phyloP scores from a whole-genome alignment of 1,284 basidiomycete species.

The Irpex rosettiformis region DNA sequence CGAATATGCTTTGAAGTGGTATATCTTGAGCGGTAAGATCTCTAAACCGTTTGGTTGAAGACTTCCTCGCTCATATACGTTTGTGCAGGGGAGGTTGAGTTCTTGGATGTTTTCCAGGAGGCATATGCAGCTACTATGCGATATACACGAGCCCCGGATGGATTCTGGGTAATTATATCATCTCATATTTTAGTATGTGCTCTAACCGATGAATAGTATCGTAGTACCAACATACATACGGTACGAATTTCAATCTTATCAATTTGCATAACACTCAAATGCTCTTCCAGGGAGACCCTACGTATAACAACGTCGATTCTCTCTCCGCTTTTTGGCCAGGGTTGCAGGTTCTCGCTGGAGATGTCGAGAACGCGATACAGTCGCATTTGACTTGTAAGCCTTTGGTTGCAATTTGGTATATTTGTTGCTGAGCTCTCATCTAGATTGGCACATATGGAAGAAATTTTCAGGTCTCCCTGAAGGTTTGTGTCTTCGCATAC shows the following conservation, averaged over 20 bases:
- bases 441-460: slow-evolving; percentile 90
- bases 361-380: slow-evolving; percentile 85
- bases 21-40: slow-evolving; percentile 77
- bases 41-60: background rate
- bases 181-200: background rate
- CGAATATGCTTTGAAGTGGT: slow-evolving; percentile 89
- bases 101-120: slow-evolving; percentile 90
- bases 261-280: background rate
- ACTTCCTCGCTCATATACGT: slow-evolving; percentile 3
- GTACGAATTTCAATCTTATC: slow-evolving; percentile 11
- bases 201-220: slow-evolving; percentile 50
- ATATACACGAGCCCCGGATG: slow-evolving; percentile 76
- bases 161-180: slow-evolving; percentile 70
- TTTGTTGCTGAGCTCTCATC: background rate
- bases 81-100: slow-evolving; percentile 74
- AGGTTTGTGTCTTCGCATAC: slow-evolving; percentile 14
- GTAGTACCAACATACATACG: slow-evolving; percentile 73
- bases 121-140: slow-evolving; percentile 87
- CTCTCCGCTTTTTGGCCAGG: slow-evolving; percentile 89
- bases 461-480: slow-evolving; percentile 85
- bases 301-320: slow-evolving; percentile 75
- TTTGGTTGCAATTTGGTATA: background rate
- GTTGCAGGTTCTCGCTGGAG: slow-evolving; percentile 85
- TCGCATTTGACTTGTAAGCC: slow-evolving; percentile 75
- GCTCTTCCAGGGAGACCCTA: slow-evolving; percentile 49